Evolutionary conservation across 129 eudicot genomes (phyloP).

Genomic region (Flaveria sonorensis): DNA sequence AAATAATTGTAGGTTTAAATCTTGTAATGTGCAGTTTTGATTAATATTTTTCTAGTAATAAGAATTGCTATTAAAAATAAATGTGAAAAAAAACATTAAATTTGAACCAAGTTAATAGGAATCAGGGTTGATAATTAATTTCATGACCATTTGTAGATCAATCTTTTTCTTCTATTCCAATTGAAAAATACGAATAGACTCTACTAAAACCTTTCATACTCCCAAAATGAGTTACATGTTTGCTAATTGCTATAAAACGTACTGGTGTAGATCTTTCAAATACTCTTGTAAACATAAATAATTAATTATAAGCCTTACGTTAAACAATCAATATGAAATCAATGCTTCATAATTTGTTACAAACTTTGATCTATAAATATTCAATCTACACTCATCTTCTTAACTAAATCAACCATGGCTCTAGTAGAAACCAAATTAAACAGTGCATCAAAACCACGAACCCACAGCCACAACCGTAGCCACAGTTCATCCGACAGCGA

Average conservation of each 20-base stretch:
- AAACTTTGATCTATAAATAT: conserved; percentile 21
- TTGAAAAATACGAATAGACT: neutral
- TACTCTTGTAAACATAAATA: neutral
- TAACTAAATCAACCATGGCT: conserved; percentile 23
- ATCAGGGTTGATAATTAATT: too few species aligned
- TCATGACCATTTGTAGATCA: too few species aligned
- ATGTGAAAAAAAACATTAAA: too few species aligned
- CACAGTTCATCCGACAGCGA: conserved; percentile 28
- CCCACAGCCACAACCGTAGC: neutral
- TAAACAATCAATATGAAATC: neutral
- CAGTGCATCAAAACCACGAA: conserved; percentile 26
- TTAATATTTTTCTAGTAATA: too few species aligned
- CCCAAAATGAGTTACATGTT: neutral
- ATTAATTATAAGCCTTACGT: neutral
- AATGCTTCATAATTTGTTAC: neutral
- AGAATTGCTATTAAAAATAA: too few species aligned
- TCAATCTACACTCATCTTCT: conserved; percentile 4
- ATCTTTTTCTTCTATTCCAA: too few species aligned
- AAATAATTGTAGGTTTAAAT: too few species aligned
- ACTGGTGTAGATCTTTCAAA: neutral
- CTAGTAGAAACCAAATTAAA: conserved; percentile 7
- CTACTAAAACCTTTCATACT: neutral
- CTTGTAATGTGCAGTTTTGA: too few species aligned
- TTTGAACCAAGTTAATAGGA: too few species aligned
- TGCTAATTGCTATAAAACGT: neutral